Evolutionary conservation across 371 early-diverging fungal species (phyloP).

Genomic region (Circinella umbellata): DNA sequence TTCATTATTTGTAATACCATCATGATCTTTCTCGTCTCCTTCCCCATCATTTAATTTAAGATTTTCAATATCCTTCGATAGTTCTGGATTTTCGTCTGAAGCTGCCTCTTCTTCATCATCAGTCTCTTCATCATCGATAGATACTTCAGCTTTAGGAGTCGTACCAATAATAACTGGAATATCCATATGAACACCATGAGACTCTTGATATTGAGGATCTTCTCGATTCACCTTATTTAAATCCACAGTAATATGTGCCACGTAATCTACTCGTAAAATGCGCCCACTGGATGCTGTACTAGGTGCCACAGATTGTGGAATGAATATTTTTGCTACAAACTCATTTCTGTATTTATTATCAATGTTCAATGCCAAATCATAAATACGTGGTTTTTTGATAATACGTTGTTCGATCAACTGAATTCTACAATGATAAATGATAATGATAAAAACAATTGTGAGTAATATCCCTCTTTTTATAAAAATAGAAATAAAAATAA

Average conservation of each 20-base stretch:
- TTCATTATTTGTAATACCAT: neutral
- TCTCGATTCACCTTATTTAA: conserved; percentile 35
- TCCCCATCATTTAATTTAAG: neutral
- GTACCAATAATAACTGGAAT: conserved; percentile 47
- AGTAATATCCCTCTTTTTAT: no score
- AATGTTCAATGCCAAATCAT: conserved; percentile 31
- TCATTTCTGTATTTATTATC: conserved; percentile 26
- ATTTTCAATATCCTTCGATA: neutral
- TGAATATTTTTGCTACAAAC: conserved; percentile 26
- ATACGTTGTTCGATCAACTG: conserved; percentile 5
- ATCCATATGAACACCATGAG: conserved; percentile 29
- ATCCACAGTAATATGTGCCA: conserved; percentile 36
- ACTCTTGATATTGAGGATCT: conserved; percentile 11
- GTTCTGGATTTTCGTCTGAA: neutral
- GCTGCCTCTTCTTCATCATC: conserved; percentile 22
- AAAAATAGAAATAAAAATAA: no score
- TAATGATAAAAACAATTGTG: no score
- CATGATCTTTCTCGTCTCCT: neutral
- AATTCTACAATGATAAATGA: neutral
- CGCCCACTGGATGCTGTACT: conserved; percentile 30
- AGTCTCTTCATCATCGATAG: conserved; percentile 45
- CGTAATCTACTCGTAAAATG: conserved; percentile 43
- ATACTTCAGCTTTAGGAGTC: conserved; percentile 33
- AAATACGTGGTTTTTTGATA: conserved; percentile 7
- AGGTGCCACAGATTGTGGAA: conserved; percentile 39